Evolutionary conservation across 108 stramenopile genomes (phyloP), one percentile per base, ranked within the genome.

Genomic region (Stephanodiscus minutulus): DNA sequence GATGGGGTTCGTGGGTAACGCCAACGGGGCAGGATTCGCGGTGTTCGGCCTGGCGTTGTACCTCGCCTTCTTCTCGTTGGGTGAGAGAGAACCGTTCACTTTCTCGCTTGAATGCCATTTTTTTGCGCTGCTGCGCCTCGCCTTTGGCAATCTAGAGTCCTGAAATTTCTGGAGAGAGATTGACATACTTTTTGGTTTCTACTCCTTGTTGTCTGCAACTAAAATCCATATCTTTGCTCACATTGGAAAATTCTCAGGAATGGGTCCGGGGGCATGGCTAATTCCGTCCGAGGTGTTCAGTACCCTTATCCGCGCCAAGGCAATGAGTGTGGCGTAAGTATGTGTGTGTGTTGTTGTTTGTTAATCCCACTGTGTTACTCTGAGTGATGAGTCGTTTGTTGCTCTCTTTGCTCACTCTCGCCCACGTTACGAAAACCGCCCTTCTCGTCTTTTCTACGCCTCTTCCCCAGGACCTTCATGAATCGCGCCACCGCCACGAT

Each of bases 251-350:
- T 41, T 41, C n/a, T n/a, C 39, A 41, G 39, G 39, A 5, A 59
- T 59, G 58, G 58, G 58, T 17, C 70, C 76, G 22, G 92, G 87
- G 0, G 83, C 87, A 10, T 96, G 96, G 96, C 77, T 94, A 17
- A 82, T 94, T 61, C 86, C 92, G 3, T 83, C 92, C 18, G 96
- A 96, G 75, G 83, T 94, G 8, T 96, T 96, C 70, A 60, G 84
- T 49, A 93, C 82, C 33, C 79, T 74, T 39, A 91, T 94, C 58
- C 89, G 96, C 10, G 92, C 92, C 25, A 94, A 93, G 74, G 96
- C 90, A 12, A 92, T 96, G 90, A 82, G 86, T 50, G 53, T 96
- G 12, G 89, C 93, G 72, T 75, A 46, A 75, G 74, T 75, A 63
- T 74, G 21, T 25, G 17, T 57, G 6, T 44, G n/a, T 15, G 5